Percentiles rank a stretch among this genome's conserved stretches.
Evolutionary conservation across 345 rosid genomes (phyloP).

Genomic region (Eucalyptus marginata): DNA sequence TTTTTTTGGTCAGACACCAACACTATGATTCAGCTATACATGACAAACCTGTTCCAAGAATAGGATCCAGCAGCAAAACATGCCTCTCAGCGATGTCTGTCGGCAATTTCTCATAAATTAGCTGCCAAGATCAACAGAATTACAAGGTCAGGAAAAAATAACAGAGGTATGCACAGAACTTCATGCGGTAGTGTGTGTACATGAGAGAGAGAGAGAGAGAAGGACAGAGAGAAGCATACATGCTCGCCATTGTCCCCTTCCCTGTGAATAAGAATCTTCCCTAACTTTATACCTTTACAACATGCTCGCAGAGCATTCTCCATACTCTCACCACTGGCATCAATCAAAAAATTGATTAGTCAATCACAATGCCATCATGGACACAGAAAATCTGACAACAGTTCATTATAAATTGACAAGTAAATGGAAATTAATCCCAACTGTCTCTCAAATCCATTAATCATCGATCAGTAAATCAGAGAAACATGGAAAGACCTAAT

Average conservation of each 20-base stretch:
- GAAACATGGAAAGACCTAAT: not conserved
- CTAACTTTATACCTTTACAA: slow-evolving; percentile 96
- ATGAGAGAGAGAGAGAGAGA: not conserved
- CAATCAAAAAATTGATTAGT: not conserved
- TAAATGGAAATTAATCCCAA: not conserved
- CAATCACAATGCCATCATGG: not conserved
- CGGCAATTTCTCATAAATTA: slow-evolving; percentile 88
- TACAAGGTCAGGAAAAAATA: not conserved
- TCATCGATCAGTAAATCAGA: not conserved
- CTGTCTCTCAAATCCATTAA: not conserved
- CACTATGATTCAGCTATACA: not conserved
- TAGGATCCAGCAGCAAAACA: slow-evolving; percentile 88
- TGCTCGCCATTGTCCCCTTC: slow-evolving; percentile 98
- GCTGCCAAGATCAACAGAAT: slow-evolving; percentile 21
- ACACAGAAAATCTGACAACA: not conserved
- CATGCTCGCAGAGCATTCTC: slow-evolving; percentile 98
- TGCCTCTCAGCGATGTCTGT: slow-evolving; percentile 88
- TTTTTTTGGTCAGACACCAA: not conserved
- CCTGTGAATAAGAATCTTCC: slow-evolving; percentile 92
- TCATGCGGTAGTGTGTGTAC: not conserved
- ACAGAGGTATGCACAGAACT: not conserved
- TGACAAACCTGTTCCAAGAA: slow-evolving; percentile 83
- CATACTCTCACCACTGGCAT: slow-evolving; percentile 94
- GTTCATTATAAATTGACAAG: not conserved
- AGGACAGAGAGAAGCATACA: slow-evolving; percentile 10